Evolutionary conservation across 2,329 filamentous ascomycete genomes (phyloP), one percentile per base, ranked within the genome.

Genomic region (Penicillium glabrum): DNA sequence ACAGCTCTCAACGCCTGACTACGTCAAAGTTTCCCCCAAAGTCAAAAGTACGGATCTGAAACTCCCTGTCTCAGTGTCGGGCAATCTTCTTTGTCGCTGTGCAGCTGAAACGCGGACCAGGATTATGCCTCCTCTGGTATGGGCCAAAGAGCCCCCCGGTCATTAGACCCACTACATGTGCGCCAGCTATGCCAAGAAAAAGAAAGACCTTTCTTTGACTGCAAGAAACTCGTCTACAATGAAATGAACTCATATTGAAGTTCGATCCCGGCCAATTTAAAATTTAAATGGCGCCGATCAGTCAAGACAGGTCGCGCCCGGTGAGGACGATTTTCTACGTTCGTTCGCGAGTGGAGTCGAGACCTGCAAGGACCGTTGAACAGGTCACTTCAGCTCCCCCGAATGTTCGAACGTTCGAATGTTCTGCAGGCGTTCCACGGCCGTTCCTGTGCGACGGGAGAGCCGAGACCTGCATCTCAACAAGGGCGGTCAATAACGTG

Each of bases 401-500:
- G 61, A 63, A 64, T 21, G n/a, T 41, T 41, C 19, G 37, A 41
- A 23, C 10, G n/a, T 46, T 51, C 39, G 59, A 64, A 64, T 53
- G 50, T 66, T 66, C 63, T 55, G 45, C 31, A 46, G 33, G 41
- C 35, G 53, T 66, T 66, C 63, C 49, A 65, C 44, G 37, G 44
- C 51, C 43, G 49, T 62, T 66, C 33, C 54, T 58, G 58, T 63
- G 49, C 49, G 45, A 64, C 51, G 26, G 39, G 35, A 46, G 29
- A 46, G 50, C 24, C 54, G 50, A 46, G 46, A 41, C 48, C 52
- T 58, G 54, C 39, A 46, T 41, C 24, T 53, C 23, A 53, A 23
- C 31, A 55, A 54, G 51, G 59, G 55, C 58, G 61, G 61, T 61
- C 53, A 63, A 63, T 61, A 71, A 70, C 69, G 69, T 72, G 69